Conservation (phyloP, 2,329 filamentous ascomycete genomes). For the Trichoderma koningii region DNA sequence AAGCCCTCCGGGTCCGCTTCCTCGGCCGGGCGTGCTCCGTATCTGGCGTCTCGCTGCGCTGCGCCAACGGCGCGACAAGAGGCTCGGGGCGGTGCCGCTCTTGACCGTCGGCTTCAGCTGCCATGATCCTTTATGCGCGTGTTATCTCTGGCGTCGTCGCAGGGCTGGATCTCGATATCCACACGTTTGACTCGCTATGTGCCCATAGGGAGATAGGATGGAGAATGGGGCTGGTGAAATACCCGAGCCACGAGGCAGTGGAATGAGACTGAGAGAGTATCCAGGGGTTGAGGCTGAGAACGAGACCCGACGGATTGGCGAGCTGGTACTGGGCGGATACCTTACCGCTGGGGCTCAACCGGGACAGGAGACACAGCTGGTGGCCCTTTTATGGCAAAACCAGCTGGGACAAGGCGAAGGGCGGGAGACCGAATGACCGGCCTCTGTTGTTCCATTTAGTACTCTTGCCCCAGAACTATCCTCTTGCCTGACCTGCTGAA, state of each 20-base stretch:
- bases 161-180: conserved; percentile 3
- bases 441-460: not conserved
- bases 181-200: conserved; percentile 7
- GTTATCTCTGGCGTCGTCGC: conserved; percentile 1
- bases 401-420: too few species aligned
- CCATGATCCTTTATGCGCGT: not conserved
- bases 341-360: not conserved
- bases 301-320: conserved; percentile 25
- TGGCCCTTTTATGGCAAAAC: conserved; percentile 4
- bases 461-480: not conserved
- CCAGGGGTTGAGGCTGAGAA: not conserved
- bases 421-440: too few species aligned
- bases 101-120: conserved; percentile 25
- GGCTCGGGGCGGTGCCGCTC: conserved; percentile 14
- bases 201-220: conserved; percentile 12
- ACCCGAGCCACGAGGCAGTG: conserved; percentile 2
- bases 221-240: conserved; percentile 6
- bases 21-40: conserved; percentile 35
- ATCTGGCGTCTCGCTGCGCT: conserved; percentile 12
- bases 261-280: not conserved
- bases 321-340: conserved; percentile 6
- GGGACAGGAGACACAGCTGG: not conserved
- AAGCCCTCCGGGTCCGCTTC: conserved; percentile 38
- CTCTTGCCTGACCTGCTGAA: not conserved
- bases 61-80: not conserved